Percentiles rank a stretch among this genome's conserved stretches.
Evolutionary conservation across 805 yeast species (phyloP).

Genomic region (Yarrowia alimentaria): DNA sequence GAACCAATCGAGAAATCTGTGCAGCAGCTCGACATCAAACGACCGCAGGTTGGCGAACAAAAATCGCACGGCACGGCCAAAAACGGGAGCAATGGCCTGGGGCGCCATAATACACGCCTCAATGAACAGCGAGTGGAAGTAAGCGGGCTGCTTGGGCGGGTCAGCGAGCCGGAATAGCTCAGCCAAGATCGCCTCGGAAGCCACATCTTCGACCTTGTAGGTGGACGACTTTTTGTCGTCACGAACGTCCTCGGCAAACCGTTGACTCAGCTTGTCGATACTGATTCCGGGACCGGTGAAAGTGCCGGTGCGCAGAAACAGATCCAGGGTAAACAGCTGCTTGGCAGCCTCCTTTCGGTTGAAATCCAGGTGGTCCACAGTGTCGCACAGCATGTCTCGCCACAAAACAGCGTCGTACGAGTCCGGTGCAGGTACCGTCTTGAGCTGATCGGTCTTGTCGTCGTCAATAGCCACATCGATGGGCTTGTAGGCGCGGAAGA

Average conservation of each 20-base stretch:
- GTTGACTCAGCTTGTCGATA: slow-evolving; percentile 58
- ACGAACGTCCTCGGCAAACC: slow-evolving; percentile 14
- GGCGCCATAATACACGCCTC: slow-evolving; percentile 84
- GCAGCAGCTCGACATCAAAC: slow-evolving; percentile 72
- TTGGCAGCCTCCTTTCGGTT: slow-evolving; percentile 84
- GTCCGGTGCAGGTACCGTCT: slow-evolving; percentile 60
- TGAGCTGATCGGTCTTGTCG: slow-evolving; percentile 58
- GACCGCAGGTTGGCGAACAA: slow-evolving; percentile 65
- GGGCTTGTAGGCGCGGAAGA: slow-evolving; percentile 58
- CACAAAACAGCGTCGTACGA: slow-evolving; percentile 59
- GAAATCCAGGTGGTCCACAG: slow-evolving; percentile 77
- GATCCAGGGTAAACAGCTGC: slow-evolving; percentile 71
- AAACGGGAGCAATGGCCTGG: slow-evolving; percentile 83
- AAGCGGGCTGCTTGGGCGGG: slow-evolving; percentile 64
- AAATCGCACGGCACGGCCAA: slow-evolving; percentile 87
- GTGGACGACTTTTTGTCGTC: slow-evolving; percentile 48
- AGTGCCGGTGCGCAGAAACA: slow-evolving; percentile 63
- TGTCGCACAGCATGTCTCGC: slow-evolving; percentile 72
- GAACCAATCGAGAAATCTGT: slow-evolving; percentile 84
- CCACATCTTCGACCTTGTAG: slow-evolving; percentile 88
- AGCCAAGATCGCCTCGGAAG: slow-evolving; percentile 76
- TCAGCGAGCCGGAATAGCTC: slow-evolving; percentile 73
- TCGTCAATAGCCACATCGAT: slow-evolving; percentile 35
- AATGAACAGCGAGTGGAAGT: slow-evolving; percentile 79
- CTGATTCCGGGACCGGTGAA: slow-evolving; percentile 75